Percentiles rank a stretch among this genome's conserved stretches.
phyloP scores from a whole-genome alignment of 305 asterid species.

The Nicotiana rustica region DNA sequence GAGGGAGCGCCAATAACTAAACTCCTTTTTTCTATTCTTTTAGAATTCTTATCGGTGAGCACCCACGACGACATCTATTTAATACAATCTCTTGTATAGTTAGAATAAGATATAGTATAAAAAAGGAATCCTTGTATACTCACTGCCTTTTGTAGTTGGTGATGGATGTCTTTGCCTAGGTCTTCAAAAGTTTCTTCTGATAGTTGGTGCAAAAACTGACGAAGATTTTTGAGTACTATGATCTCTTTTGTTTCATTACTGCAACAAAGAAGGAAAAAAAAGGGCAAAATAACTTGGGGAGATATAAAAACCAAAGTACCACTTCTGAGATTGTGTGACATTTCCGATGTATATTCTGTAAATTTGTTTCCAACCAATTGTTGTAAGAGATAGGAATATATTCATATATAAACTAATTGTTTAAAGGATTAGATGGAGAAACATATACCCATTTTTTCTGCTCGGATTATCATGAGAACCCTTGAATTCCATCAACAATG shows the following conservation, averaged over 20 bases:
- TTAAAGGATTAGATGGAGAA: neutral
- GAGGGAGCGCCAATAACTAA: no score
- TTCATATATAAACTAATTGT: no score
- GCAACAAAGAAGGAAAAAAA: neutral
- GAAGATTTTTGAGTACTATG: neutral
- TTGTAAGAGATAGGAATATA: conserved; percentile 40
- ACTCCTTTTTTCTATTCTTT: no score
- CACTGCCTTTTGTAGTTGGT: conserved; percentile 35
- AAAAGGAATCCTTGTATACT: neutral
- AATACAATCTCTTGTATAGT: neutral
- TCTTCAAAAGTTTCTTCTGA: conserved; percentile 19
- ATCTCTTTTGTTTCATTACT: neutral
- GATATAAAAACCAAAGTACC: neutral
- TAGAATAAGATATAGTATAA: neutral
- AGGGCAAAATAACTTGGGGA: neutral
- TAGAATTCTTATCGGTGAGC: no score
- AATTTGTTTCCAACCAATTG: no score
- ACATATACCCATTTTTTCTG: conserved; percentile 12
- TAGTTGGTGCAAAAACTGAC: conserved; percentile 28
- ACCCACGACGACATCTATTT: no score
- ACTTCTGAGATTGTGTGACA: neutral
- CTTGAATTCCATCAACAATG: conserved; percentile 1
- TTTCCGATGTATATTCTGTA: no score
- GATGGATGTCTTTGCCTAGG: conserved; percentile 33
- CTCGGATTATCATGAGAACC: neutral